Evolutionary conservation across 768 basidiomycete species (phyloP).

Genomic region (Naganishia vaughanmartiniae): DNA sequence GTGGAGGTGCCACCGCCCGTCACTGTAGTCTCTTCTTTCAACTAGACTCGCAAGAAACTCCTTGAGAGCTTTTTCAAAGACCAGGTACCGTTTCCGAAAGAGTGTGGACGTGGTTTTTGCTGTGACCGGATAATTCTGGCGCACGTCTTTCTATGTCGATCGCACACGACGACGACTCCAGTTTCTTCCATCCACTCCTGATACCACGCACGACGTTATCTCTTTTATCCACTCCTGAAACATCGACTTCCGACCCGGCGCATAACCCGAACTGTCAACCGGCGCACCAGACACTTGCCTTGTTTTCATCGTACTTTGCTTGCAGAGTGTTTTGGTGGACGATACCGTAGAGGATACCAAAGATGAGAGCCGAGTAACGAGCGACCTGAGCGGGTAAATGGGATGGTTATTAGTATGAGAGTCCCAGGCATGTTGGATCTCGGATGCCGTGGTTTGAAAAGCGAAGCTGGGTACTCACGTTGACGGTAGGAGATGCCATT

Average conservation of each 20-base stretch:
- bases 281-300: constrained; percentile 56
- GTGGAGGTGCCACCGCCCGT: too few species aligned
- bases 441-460: background rate
- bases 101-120: too few species aligned
- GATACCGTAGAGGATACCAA: constrained; percentile 86
- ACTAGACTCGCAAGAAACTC: background rate
- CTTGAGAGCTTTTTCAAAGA: too few species aligned
- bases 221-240: too few species aligned
- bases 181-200: background rate
- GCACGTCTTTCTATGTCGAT: too few species aligned
- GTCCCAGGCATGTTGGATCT: too few species aligned
- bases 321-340: constrained; percentile 88
- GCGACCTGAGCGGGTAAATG: constrained; percentile 64
- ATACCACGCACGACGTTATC: background rate
- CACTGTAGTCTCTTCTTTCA: background rate
- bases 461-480: constrained; percentile 31
- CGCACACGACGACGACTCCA: background rate
- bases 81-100: too few species aligned
- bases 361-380: constrained; percentile 84
- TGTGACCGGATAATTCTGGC: too few species aligned
- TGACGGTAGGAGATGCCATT: constrained; percentile 40
- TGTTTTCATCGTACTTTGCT: constrained; percentile 71
- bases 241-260: too few species aligned
- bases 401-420: background rate
- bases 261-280: too few species aligned